Base-by-base conservation (phyloP, 2,329 filamentous ascomycete genomes). In the Lachnellula willkommii region DNA sequence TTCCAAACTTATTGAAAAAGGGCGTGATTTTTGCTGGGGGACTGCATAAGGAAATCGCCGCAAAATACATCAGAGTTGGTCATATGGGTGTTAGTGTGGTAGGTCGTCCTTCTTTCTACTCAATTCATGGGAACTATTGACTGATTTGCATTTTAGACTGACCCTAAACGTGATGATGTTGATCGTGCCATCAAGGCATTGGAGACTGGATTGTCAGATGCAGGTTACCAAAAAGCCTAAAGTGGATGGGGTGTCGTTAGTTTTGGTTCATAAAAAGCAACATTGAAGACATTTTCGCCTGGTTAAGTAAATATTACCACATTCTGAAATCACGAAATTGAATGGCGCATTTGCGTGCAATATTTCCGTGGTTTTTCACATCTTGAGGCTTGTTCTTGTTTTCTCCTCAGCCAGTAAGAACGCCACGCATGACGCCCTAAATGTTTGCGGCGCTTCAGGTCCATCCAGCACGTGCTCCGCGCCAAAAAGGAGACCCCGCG, bases 11-110 rank as follows among this genome's bases (percentile, higher is more conserved):
- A 60, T 74, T 90, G 60, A 89, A 89, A 76, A 92, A 88, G 73
- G 91, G 91, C 32, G 89, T 99, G 42, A 83, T 99, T 58, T 97
- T 97, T 71, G 94, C 94, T 24, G 94, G 91, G 57, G 94, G 94
- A 59, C 81, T 99, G 66, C 94, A 99, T 79, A 96, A 94, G 80
- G 90, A 95, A 71, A 95, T 96, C 72, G 92, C 89, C 2, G 77
- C 88, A 60, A 94, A 89, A 77, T 99, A 99, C 72, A 89, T 99
- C 65, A 85, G 94, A 28, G 94, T 99, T 68, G 94, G 94, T 45
- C 94, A 97, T 73, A 99, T 99, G 94, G 94, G 94, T 65, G 90
- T 97, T 60, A 94, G 88, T 70, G 88, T 92, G 64, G 83, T 85
- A 74, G 75, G 83, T 79, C 12, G n/a, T 28, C 37, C 26, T 45